phyloP scores from a whole-genome alignment of 441 rosid species.

The Manihot esculenta region DNA sequence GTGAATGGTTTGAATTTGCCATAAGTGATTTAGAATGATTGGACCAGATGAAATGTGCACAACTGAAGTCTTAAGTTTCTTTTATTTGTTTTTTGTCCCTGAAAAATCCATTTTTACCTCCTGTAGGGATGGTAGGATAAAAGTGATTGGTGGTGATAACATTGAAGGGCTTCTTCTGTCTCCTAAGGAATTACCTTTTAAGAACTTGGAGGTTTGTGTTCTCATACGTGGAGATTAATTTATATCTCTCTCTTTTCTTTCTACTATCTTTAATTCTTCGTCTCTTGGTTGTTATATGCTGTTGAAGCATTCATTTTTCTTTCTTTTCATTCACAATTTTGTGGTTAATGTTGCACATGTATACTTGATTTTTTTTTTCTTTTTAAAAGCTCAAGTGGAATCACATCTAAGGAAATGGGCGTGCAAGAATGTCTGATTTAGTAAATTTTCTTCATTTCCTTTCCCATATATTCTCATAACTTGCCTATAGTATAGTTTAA shows the following conservation, averaged over 20 bases:
- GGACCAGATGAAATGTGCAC: not conserved
- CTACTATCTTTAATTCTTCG: not conserved
- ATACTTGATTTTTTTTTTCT: not conserved
- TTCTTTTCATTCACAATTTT: not conserved
- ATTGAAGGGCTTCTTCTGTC: constrained; percentile 61
- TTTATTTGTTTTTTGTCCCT: not conserved
- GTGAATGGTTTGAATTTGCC: not conserved
- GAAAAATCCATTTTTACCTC: not conserved
- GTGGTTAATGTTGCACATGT: not conserved
- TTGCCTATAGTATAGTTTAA: not conserved
- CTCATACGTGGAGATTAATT: not conserved
- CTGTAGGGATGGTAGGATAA: constrained; percentile 65
- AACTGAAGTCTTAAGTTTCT: not conserved
- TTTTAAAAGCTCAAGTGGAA: not conserved
- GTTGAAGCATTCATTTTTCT: not conserved
- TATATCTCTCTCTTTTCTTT: no score
- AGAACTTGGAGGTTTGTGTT: constrained; percentile 47
- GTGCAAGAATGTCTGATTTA: not conserved
- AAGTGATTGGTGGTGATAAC: constrained; percentile 58
- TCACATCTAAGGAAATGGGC: not conserved
- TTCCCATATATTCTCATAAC: not conserved
- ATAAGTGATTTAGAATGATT: not conserved
- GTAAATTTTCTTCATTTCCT: not conserved
- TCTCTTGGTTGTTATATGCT: not conserved
- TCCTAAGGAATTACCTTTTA: constrained; percentile 48